A percentile compares a stretch with the other conserved stretches of the same genome.
phyloP scores from a whole-genome alignment of 116 monocot genomes.

The Zostera marina region DNA sequence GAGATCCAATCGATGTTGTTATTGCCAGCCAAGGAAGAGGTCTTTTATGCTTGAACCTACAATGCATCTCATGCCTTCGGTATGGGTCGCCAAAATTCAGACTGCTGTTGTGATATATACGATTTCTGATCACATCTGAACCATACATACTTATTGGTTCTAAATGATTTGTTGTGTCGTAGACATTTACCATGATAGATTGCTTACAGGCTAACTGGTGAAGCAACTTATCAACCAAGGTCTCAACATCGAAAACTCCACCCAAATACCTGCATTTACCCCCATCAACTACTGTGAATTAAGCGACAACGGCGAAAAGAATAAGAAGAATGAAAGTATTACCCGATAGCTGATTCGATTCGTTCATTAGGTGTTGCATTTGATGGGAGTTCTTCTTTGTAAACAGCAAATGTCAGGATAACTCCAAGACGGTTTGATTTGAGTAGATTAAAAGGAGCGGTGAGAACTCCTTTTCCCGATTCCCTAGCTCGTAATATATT shows the following conservation, averaged over 20 bases:
- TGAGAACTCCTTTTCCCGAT: slow-evolving; percentile 87
- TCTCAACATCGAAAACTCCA: slow-evolving; percentile 93
- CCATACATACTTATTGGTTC: slow-evolving; percentile 88
- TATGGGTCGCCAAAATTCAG: slow-evolving; percentile 90
- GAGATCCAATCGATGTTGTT: slow-evolving; percentile 73
- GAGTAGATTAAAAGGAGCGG: slow-evolving; percentile 62
- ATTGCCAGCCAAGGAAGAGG: slow-evolving; percentile 91
- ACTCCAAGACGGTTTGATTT: slow-evolving; percentile 92
- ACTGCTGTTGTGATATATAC: slow-evolving; percentile 59
- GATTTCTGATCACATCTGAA: slow-evolving; percentile 28
- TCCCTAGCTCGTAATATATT: slow-evolving; percentile 80
- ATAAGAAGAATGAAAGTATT: not conserved
- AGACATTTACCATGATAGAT: slow-evolving; percentile 87
- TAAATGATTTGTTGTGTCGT: slow-evolving; percentile 63
- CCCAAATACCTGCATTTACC: slow-evolving; percentile 61
- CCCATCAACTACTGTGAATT: not conserved
- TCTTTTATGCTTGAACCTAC: slow-evolving; percentile 80
- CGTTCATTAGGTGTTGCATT: slow-evolving; percentile 59
- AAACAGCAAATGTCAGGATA: slow-evolving; percentile 85
- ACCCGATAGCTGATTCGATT: slow-evolving; percentile 75
- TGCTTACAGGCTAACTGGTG: slow-evolving; percentile 95
- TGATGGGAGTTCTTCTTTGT: slow-evolving; percentile 62
- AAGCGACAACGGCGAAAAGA: not conserved
- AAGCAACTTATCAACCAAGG: slow-evolving; percentile 86
- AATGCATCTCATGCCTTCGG: slow-evolving; percentile 97